Conservation (phyloP, 306 rosid genomes). For the Erythrophleum fordii region DNA sequence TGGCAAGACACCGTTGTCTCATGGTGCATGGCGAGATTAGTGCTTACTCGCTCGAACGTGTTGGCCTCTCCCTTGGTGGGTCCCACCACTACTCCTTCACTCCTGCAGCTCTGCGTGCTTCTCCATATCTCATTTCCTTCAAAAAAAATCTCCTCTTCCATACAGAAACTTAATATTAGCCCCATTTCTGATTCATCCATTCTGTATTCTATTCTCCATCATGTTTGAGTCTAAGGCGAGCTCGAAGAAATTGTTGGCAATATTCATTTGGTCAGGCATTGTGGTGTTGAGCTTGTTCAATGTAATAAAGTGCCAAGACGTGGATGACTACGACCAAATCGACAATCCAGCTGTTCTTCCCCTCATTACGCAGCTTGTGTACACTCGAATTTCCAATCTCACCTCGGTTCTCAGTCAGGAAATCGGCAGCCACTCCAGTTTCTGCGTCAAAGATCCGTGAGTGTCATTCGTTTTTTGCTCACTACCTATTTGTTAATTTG, state of each 20-base stretch:
- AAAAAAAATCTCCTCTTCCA: background rate
- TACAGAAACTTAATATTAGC: background rate
- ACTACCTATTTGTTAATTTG: background rate
- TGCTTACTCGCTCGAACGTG: slow-evolving; percentile 51
- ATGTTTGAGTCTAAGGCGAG: slow-evolving; percentile 32
- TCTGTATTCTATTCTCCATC: background rate
- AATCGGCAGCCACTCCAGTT: slow-evolving; percentile 57
- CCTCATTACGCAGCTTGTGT: slow-evolving; percentile 64
- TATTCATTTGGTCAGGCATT: slow-evolving; percentile 35
- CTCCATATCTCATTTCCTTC: background rate
- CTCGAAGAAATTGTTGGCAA: slow-evolving; percentile 25
- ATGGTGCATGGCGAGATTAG: background rate
- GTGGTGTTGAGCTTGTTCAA: slow-evolving; percentile 49
- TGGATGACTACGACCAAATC: slow-evolving; percentile 54
- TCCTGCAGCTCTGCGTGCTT: no score
- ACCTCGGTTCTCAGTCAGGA: slow-evolving; percentile 60
- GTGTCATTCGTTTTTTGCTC: slow-evolving; percentile 32
- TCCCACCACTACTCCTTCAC: slow-evolving; percentile 38
- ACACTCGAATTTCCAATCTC: slow-evolving; percentile 65
- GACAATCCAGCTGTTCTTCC: slow-evolving; percentile 74
- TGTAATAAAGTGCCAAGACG: slow-evolving; percentile 56
- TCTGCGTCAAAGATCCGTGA: slow-evolving; percentile 84
- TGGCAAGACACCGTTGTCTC: background rate
- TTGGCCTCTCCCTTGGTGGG: slow-evolving; percentile 37
- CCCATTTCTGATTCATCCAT: background rate